Conservation (phyloP, 768 basidiomycete species). For the Tubosaeta brunneosetosa region DNA sequence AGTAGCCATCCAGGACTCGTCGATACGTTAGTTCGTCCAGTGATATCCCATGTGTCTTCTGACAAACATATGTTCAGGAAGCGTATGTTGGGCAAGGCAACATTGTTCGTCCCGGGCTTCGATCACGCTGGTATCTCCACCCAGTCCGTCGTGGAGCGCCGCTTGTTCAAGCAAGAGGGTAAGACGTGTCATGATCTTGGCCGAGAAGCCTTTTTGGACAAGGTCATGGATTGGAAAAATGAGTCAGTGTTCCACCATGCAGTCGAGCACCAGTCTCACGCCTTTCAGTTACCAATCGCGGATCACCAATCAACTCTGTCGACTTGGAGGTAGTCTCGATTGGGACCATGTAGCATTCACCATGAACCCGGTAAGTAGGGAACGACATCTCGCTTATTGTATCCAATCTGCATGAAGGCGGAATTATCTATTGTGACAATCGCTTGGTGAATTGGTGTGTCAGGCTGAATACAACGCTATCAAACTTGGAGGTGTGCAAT, state of each 20-base stretch:
- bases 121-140: slow-evolving; percentile 99
- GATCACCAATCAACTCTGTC: slow-evolving; percentile 82
- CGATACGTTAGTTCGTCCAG: slow-evolving; percentile 75
- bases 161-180: slow-evolving; percentile 77
- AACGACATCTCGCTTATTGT: not conserved
- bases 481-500: slow-evolving; percentile 84
- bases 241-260: slow-evolving; percentile 54
- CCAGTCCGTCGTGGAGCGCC: slow-evolving; percentile 94
- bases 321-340: slow-evolving; percentile 91
- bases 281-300: slow-evolving; percentile 76
- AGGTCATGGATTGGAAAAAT: slow-evolving; percentile 95
- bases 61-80: slow-evolving; percentile 50
- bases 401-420: slow-evolving; percentile 70
- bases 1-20: slow-evolving; percentile 81
- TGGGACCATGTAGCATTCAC: slow-evolving; percentile 95
- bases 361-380: slow-evolving; percentile 70
- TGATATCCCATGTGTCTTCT: not conserved
- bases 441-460: slow-evolving; percentile 99
- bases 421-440: slow-evolving; percentile 91
- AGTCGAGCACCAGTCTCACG: not conserved
- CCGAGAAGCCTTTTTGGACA: slow-evolving; percentile 83
- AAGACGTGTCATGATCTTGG: slow-evolving; percentile 90
- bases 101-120: slow-evolving; percentile 86
- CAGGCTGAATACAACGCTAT: slow-evolving; percentile 89
- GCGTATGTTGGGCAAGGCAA: slow-evolving; percentile 92